Conservation (phyloP, 2,329 filamentous ascomycete species). For the Leptographium lundbergii region DNA sequence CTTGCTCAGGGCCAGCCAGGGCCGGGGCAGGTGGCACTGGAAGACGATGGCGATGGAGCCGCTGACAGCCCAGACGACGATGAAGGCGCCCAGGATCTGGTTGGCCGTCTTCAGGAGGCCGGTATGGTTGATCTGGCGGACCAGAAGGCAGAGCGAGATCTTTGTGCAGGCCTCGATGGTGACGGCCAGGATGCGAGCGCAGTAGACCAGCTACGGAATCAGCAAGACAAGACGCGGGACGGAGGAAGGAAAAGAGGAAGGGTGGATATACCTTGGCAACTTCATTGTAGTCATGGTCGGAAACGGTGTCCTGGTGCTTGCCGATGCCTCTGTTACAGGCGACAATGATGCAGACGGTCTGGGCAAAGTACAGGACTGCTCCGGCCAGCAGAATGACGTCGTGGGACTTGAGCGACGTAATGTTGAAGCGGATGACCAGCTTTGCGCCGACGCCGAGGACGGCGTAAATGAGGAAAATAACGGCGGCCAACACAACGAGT, state of each 20-base stretch:
- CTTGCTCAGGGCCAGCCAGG: conserved; percentile 3
- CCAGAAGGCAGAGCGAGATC: conserved; percentile 2
- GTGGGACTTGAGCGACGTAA: conserved; percentile 1
- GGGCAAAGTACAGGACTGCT: not conserved
- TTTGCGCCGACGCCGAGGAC: not conserved
- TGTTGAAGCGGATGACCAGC: conserved; percentile 2
- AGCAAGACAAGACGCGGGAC: not conserved
- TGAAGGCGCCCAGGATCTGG: not conserved
- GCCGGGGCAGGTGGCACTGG: conserved; percentile 32
- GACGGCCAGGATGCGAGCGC: not conserved
- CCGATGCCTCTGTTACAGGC: conserved; percentile 1
- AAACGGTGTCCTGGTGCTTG: not conserved
- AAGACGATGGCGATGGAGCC: conserved; percentile 2
- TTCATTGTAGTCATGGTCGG: not conserved
- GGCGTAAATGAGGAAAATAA: conserved; percentile 4
- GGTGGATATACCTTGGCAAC: not conserved
- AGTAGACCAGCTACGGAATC: not conserved
- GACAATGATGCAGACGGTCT: not conserved
- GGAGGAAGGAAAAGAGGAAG: not conserved
- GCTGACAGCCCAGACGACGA: conserved; percentile 20
- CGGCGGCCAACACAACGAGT: not conserved
- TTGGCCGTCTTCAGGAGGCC: not conserved
- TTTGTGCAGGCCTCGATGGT: conserved; percentile 1
- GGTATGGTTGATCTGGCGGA: not conserved
- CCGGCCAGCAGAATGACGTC: not conserved